Base-by-base conservation (phyloP, 2,329 filamentous ascomycete genomes). In the Colletotrichum theobromicola region DNA sequence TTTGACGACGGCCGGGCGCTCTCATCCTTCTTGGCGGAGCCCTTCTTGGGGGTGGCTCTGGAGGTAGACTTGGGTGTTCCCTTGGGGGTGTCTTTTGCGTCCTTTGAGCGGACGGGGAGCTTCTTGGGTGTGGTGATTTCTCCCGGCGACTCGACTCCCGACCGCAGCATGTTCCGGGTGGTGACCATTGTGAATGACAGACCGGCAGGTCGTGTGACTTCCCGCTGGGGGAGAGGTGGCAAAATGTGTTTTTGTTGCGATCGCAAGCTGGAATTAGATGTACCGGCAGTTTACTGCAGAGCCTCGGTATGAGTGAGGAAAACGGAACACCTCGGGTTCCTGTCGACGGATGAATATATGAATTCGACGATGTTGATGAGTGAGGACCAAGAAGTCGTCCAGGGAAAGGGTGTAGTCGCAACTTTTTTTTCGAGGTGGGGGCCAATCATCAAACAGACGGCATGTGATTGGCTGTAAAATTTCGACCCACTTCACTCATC, bases 91-190 rank as follows among this genome's bases (percentile, higher is more conserved):
- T 68, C 58, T 7, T 82, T 79, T 32, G 77, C 80, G 21, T 79
- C 81, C 74, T 82, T 85, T 74, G 80, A 79, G 37, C 84, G 80
- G 58, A 85, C 79, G 4, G 83, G 82, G 7, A 84, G 79, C 57
- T 83, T 83, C 70, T 78, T 67, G 50, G 64, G 64, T 26, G 64
- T 67, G 50, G 21, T 34, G 18, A 37, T 16, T 50, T 58, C 68
- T 21, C 32, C 53, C 9, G 69, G 46, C 10, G 53, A 42, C 26
- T 75, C 72, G 57, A 65, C 63, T 30, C 67, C 72, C 50, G 72
- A 66, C 68, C 77, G 77, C 66, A 72, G 65, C 28, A 70, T 62
- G 28, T 76, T 77, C 35, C 76, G 53, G 57, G 76, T 77, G 55
- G 72, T 73, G 53, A 76, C 76, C 76, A 77, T 77, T 21, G 34